Evolutionary conservation across 345 rosid species (phyloP), one percentile per base, ranked within the genome.

Genomic region (Dovyalis caffra): DNA sequence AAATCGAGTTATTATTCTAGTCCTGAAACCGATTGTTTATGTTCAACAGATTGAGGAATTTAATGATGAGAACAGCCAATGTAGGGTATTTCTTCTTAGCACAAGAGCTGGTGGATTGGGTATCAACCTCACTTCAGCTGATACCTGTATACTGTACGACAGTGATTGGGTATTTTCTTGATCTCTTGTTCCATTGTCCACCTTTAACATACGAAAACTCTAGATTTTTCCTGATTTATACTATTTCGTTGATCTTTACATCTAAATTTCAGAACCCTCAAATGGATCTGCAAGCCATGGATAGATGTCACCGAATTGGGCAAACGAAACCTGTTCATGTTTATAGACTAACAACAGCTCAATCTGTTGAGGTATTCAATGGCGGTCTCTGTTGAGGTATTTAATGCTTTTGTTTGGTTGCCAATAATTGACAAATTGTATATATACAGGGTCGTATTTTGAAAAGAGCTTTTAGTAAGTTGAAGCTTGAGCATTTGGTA

Each of bases 241-340:
- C 23, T 71, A 68, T 76, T 73, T 60, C 57, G 25, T 77, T 62
- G 37, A 69, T n/a, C n/a, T 61, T 80, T 80, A 25, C 70, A n/a
- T 73, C 21, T 77, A 70, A 64, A 18, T 79, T 76, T 33, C 85
- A 95, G 99, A 95, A 95, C 73, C 99, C 99, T 37, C 98, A 95
- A 85, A 90, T 93, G 93, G 99, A 93, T 85, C 85, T 93, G 74
- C 98, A 95, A 85, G 99, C 99, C 74, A 95, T 95, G 99, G 99
- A 95, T 80, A 86, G 98, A 83, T 95, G 99, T 86, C 99, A 95
- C 73, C 88, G 99, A 80, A 93, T 95, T 56, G 98, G 99, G n/a
- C 98, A 95, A 84, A 95, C 98, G 28, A 95, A 95, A 80, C 97
- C 99, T 66, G 99, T 95, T 83, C 98, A 95, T 84, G 99, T 95